phyloP scores from a whole-genome alignment of 176 grass and related monocot genomes.

The Elaeis guineensis region DNA sequence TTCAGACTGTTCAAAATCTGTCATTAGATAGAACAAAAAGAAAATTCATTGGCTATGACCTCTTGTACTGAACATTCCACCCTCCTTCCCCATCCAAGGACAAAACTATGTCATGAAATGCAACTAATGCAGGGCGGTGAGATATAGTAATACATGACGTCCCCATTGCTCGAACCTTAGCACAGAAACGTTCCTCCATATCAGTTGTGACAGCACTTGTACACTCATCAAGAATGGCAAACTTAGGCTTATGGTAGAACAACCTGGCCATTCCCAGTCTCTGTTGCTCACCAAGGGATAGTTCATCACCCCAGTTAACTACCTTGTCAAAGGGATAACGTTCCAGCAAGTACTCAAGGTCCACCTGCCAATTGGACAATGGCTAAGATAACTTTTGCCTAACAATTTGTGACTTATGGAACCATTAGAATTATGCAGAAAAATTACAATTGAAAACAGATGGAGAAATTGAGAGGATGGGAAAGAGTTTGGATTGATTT shows the following conservation, averaged over 20 bases:
- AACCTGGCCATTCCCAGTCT: slow-evolving; percentile 96
- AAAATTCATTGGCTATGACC: slow-evolving; percentile 35
- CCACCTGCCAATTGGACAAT: slow-evolving; percentile 63
- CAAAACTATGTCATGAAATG: slow-evolving; percentile 97
- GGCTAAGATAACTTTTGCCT: neutral
- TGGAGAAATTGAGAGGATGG: no score
- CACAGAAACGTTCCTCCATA: slow-evolving; percentile 98
- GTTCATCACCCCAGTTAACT: slow-evolving; percentile 96
- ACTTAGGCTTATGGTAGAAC: slow-evolving; percentile 97
- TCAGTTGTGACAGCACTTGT: slow-evolving; percentile 96
- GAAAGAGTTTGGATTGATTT: neutral
- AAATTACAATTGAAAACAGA: neutral
- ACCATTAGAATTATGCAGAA: neutral
- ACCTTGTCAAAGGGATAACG: slow-evolving; percentile 93
- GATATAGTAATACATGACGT: slow-evolving; percentile 99
- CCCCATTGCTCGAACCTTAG: slow-evolving; percentile 88
- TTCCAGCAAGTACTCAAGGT: slow-evolving; percentile 89
- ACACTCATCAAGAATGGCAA: slow-evolving; percentile 98
- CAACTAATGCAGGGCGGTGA: slow-evolving; percentile 93
- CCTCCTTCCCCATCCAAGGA: slow-evolving; percentile 96
- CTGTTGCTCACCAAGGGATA: slow-evolving; percentile 98
- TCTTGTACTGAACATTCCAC: slow-evolving; percentile 85
- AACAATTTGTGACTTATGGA: neutral
- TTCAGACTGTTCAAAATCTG: slow-evolving; percentile 8
- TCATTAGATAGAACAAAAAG: slow-evolving; percentile 11